phyloP scores from a whole-genome alignment of 768 basidiomycete genomes.

The Russula emetica region DNA sequence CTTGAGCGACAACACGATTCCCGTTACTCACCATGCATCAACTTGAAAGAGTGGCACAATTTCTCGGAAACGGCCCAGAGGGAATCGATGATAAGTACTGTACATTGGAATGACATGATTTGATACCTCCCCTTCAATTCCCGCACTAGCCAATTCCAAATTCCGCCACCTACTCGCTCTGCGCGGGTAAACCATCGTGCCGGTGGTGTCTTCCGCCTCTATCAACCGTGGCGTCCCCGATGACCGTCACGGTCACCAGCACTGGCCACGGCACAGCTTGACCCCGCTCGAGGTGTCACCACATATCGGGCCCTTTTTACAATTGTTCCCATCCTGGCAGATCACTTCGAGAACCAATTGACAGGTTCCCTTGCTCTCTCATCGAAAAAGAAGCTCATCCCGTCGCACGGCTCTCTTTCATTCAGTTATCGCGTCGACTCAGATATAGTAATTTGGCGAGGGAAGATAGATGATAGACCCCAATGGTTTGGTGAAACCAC shows the following conservation, averaged over 20 bases:
- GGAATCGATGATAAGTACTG: no score
- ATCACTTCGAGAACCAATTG: not conserved
- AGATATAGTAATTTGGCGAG: not conserved
- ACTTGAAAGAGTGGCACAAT: no score
- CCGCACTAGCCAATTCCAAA: no score
- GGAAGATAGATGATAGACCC: not conserved
- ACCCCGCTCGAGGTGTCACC: no score
- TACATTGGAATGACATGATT: not conserved
- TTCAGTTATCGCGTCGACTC: no score
- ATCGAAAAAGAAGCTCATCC: not conserved
- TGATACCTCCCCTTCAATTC: no score
- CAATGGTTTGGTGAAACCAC: not conserved
- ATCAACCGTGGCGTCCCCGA: no score
- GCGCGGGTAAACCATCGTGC: no score
- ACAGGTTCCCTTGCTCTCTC: not conserved
- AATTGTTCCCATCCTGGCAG: not conserved
- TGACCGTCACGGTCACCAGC: not conserved
- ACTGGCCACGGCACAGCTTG: no score
- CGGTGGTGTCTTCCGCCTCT: no score
- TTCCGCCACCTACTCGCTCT: no score
- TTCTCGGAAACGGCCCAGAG: no score
- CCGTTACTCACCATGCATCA: not conserved
- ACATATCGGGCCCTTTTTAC: not conserved
- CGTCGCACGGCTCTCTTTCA: not conserved
- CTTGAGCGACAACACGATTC: not conserved